phyloP scores from a whole-genome alignment of 768 basidiomycete species.

The Hygrophorus pudorinus region DNA sequence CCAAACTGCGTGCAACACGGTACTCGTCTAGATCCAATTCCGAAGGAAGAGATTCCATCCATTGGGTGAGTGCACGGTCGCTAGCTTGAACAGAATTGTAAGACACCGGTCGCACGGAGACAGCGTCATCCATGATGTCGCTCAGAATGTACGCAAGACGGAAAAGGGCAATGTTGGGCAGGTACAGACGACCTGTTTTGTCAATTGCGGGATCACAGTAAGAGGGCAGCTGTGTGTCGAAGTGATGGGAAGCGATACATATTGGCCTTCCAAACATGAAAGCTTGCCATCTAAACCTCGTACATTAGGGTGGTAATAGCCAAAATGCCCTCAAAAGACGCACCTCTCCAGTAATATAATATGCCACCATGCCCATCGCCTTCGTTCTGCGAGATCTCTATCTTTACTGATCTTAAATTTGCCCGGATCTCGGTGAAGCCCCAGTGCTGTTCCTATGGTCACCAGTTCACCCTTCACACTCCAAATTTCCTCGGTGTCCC shows the following conservation, averaged over 20 bases:
- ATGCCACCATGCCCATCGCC: slow-evolving; percentile 91
- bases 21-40: slow-evolving; percentile 75
- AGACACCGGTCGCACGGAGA: slow-evolving; percentile 69
- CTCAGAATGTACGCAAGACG: slow-evolving; percentile 70
- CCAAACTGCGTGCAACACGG: slow-evolving; percentile 60
- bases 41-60: slow-evolving; percentile 66
- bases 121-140: slow-evolving; percentile 78
- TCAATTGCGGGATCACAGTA: slow-evolving; percentile 56
- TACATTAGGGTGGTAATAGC: background rate
- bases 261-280: slow-evolving; percentile 81
- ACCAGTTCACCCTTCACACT: slow-evolving; percentile 61
- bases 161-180: slow-evolving; percentile 70
- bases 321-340: slow-evolving; percentile 11
- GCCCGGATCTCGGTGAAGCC: slow-evolving; percentile 78
- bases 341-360: slow-evolving; percentile 72
- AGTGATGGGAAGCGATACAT: slow-evolving; percentile 70
- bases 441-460: slow-evolving; percentile 72
- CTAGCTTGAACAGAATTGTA: slow-evolving; percentile 66
- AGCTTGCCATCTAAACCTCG: slow-evolving; percentile 61
- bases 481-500: slow-evolving; percentile 79
- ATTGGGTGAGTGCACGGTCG: slow-evolving; percentile 60
- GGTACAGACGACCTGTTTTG: slow-evolving; percentile 53
- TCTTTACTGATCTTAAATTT: slow-evolving; percentile 53
- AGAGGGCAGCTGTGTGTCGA: slow-evolving; percentile 70
- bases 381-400: slow-evolving; percentile 59